Evolutionary conservation across 1,139 yeast genomes (phyloP), one percentile per base, ranked within the genome.

Genomic region (Protomyces lactucae-debilis): DNA sequence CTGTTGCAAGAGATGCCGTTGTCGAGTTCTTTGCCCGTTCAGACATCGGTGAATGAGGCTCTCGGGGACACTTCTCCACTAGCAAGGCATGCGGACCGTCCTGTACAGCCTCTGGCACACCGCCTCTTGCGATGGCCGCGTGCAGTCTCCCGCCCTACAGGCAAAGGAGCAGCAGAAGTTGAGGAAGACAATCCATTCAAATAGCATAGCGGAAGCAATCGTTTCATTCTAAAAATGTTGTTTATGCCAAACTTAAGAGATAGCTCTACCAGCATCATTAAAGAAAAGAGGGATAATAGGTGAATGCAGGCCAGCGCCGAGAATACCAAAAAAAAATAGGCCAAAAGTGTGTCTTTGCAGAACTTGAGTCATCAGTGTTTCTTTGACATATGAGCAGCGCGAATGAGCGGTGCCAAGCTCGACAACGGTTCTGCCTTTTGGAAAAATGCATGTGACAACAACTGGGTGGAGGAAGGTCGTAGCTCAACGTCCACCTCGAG

Each of bases 401-500:
- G 21, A 23, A 65, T 65, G 46, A 65, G 46, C 8, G 98, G 98
- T 10, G 96, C 87, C 70, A 93, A 80, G n/a, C 88, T 80, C 23
- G 80, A 73, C 54, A 87, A 88, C 46, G 84, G 85, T 70, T 88
- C 96, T 12, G 95, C 89, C 65, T 82, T 82, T 36, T 78, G 74
- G 64, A 93, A 84, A 73, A 92, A 93, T 66, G 82, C 82, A 74
- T 91, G 95, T 36, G 77, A 48, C 65, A 93, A 79, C 68, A 93
- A 79, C 69, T 90, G 88, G 46, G 82, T 81, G 0, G 98, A 95
- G 68, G 86, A 84, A 1, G 91, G 95, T 73, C 99, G 84, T 71
- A 84, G 83, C 48, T 87, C 93, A 55, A 91, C 87, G 70, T 89
- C 90, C 52, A 92, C 98, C 72, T 86, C 88, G 69, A 93, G 79